phyloP scores from a whole-genome alignment of 495 filamentous ascomycete genomes.

The Daldinia childiae region DNA sequence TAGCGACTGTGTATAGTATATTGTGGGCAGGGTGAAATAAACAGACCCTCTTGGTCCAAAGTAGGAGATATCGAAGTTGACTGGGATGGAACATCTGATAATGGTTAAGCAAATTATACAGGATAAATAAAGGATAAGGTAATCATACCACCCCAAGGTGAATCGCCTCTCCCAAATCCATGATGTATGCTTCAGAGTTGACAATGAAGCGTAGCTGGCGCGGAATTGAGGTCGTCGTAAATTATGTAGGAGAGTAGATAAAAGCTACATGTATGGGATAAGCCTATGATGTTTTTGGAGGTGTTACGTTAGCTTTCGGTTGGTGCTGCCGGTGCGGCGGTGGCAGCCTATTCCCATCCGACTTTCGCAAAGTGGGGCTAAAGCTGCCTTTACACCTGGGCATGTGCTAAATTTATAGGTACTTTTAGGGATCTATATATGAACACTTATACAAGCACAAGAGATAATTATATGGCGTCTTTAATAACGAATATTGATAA shows the following conservation, averaged over 20 bases:
- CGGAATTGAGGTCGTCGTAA: constrained; percentile 24
- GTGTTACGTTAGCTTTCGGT: constrained; percentile 26
- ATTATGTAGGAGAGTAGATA: constrained; percentile 1
- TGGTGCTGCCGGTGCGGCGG: constrained; percentile 15
- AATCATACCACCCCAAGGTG: constrained; percentile 74
- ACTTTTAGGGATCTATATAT: not conserved
- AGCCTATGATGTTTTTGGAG: constrained; percentile 25
- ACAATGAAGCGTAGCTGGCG: not conserved
- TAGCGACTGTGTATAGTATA: constrained; percentile 45
- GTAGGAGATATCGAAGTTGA: constrained; percentile 52
- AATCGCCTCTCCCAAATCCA: constrained; percentile 73
- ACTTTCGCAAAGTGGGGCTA: constrained; percentile 13
- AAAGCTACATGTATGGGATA: constrained; percentile 6
- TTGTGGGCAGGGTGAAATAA: constrained; percentile 16
- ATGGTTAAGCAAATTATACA: constrained; percentile 36
- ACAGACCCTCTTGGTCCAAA: constrained; percentile 38
- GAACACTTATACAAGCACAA: too few species aligned
- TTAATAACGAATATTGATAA: not conserved
- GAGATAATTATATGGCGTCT: not conserved
- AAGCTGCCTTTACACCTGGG: not conserved
- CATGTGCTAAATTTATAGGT: not conserved
- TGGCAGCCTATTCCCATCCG: constrained; percentile 21
- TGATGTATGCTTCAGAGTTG: constrained; percentile 38
- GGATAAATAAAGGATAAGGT: constrained; percentile 37
- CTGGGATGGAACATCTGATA: constrained; percentile 67